Evolutionary conservation across 1,139 yeast species (phyloP), one percentile per base, ranked within the genome.

Genomic region (Yamadazyma jaroonii): DNA sequence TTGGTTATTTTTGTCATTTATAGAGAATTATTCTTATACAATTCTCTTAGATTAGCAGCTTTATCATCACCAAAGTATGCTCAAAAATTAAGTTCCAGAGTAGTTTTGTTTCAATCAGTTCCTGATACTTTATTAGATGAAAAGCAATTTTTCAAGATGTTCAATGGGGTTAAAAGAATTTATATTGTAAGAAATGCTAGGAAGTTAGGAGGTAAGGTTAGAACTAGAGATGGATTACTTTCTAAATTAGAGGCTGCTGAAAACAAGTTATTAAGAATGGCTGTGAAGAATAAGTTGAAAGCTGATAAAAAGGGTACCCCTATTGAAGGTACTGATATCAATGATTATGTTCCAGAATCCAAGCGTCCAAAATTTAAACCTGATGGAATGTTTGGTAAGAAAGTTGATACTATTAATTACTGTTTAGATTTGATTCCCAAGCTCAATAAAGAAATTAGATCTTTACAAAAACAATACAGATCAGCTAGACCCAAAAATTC

Each of bases 51-150:
- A 54, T 85, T 84, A 50, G 94, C 92, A 9, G 84, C 84, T 10
- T 74, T 89, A 43, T 73, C 95, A 6, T 77, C 95, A 23, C 95
- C 96, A 11, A 73, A 79, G 45, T 87, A 87, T 56, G 83, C 94
- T 37, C 72, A 76, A 44, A 74, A 80, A 49, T 63, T 85, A 26
- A 77, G 94, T 10, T 84, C 94, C 5, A 78, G 92, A 56, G 84
- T 95, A 1, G 80, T 92, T 20, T 67, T 90, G 41, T 75, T 90
- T 55, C 94, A 86, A 56, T 76, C 83, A 26, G 86, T 92, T 4
- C 96, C 97, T 10, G 77, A 79, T 37, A 68, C 77, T 26, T 71
- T 80, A 48, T 66, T 84, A 40, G 78, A 75, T 48, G 86, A 80
- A 50, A 80, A 75, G 44, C 83, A 79, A 46, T 72, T 84, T 40